Evolutionary conservation across 805 yeast species (phyloP), one percentile per base, ranked within the genome.

Genomic region (Pichia membranifaciens): DNA sequence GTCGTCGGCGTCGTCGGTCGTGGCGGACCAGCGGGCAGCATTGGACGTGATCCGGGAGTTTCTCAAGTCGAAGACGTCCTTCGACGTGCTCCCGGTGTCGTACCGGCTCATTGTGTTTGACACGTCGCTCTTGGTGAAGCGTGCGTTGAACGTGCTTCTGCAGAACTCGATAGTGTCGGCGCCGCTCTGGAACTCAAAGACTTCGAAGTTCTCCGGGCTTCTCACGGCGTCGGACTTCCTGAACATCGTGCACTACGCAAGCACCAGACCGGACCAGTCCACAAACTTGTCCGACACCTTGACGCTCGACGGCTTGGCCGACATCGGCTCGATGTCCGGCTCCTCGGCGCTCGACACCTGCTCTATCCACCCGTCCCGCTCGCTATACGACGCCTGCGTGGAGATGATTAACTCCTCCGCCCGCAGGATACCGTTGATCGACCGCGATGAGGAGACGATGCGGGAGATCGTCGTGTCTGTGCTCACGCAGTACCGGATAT

Each of bases 121-220:
- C 64, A 90, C 98, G 1, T 80, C 96, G 5, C 71, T 93, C 41
- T 70, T 88, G 48, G 95, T 93, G 34, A 90, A 91, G 67, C 88
- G 91, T 62, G 86, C 96, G 4, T 73, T 93, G 59, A 89, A 88
- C 54, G 90, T 95, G 25, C 69, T 93, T 51, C 72, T 93, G 44
- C 98, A 93, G 62, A 93, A 93, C 65, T 87, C 87, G 62, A 88
- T 93, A 59, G 97, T 93, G 29, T 84, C 95, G 46, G 98, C 98
- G 4, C 99, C 99, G 3, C 71, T 93, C 44, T 93, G 99, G 99
- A 87, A 91, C 66, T 84, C 91, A 49, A 78, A 84, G 59, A 80
- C 86, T 15, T 85, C 96, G 15, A 75, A 85, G 58, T 93, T 93
- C 71, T 97, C 97, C 2, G 99, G 99, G 3, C 75, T 93, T 52